These are phyloP conservation scores for Penicillium expansum DNA, from an alignment of 2,329 filamentous ascomycete species.

Conservation along the genomic window DNA sequence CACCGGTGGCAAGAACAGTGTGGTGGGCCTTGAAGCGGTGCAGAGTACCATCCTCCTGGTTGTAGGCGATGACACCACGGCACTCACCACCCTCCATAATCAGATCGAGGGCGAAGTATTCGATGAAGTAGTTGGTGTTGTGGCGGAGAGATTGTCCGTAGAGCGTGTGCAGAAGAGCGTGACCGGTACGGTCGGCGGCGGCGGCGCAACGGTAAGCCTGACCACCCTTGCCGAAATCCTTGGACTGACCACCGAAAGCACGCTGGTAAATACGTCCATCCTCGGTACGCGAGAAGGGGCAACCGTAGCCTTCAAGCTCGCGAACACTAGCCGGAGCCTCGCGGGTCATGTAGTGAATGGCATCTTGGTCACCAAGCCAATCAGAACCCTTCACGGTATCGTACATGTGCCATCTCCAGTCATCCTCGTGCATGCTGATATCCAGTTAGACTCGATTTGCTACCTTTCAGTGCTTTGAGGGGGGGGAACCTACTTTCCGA, in stretches of 20 bases:
- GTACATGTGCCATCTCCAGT: conserved; percentile 99
- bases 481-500: conserved; percentile 40
- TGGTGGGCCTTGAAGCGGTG: conserved; percentile 96
- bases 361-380: conserved; percentile 96
- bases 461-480: neutral
- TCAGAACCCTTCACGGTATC: conserved; percentile 97
- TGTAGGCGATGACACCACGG: conserved; percentile 94
- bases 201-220: conserved; percentile 97
- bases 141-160: conserved; percentile 95
- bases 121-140: conserved; percentile 99
- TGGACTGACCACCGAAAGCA: conserved; percentile 96
- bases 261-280: conserved; percentile 98
- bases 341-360: conserved; percentile 97
- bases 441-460: conserved; percentile 21
- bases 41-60: conserved; percentile 96
- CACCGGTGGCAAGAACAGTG: conserved; percentile 94
- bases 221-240: conserved; percentile 92
- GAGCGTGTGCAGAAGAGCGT: conserved; percentile 95
- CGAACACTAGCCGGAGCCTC: conserved; percentile 89
- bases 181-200: conserved; percentile 92
- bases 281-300: conserved; percentile 87
- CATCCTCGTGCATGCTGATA: conserved; percentile 90
- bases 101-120: conserved; percentile 95
- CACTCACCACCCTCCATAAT: conserved; percentile 98
- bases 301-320: conserved; percentile 96